A percentile compares a stretch with the other conserved stretches of the same genome.
These are phyloP conservation scores for Rosa persica DNA, from an alignment of 306 rosid genomes.

Conservation along the genomic window DNA sequence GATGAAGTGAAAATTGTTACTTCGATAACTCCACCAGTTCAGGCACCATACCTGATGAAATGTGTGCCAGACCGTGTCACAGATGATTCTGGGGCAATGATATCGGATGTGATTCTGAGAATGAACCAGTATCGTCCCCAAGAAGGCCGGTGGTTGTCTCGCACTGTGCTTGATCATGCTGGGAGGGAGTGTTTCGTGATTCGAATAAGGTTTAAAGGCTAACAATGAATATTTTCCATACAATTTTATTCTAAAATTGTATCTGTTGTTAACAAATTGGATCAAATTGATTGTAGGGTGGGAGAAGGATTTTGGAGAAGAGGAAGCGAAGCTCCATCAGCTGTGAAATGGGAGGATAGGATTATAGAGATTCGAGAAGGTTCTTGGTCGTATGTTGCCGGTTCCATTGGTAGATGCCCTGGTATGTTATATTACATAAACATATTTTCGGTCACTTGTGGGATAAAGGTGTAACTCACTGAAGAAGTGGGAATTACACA, in stretches of 20 bases:
- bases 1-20: conserved; percentile 47
- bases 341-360: conserved; percentile 85
- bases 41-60: conserved; percentile 81
- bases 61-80: conserved; percentile 91
- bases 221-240: neutral
- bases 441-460: neutral
- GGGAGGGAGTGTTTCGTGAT: conserved; percentile 93
- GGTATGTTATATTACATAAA: conserved; percentile 45
- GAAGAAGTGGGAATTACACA: neutral
- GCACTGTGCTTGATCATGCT: conserved; percentile 90
- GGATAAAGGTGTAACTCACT: neutral
- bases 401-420: conserved; percentile 78
- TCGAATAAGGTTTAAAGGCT: conserved; percentile 60
- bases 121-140: conserved; percentile 87
- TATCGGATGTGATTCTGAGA: conserved; percentile 77
- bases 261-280: conserved; percentile 6
- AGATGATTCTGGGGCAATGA: conserved; percentile 87
- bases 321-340: conserved; percentile 77
- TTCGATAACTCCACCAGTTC: conserved; percentile 91
- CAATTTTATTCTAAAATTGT: neutral
- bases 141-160: conserved; percentile 97
- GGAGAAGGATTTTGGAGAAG: conserved; percentile 97
- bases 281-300: conserved; percentile 48
- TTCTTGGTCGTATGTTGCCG: conserved; percentile 90
- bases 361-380: conserved; percentile 91